Conservation (phyloP, 257 asterid genomes). For the Solanum pennellii region DNA sequence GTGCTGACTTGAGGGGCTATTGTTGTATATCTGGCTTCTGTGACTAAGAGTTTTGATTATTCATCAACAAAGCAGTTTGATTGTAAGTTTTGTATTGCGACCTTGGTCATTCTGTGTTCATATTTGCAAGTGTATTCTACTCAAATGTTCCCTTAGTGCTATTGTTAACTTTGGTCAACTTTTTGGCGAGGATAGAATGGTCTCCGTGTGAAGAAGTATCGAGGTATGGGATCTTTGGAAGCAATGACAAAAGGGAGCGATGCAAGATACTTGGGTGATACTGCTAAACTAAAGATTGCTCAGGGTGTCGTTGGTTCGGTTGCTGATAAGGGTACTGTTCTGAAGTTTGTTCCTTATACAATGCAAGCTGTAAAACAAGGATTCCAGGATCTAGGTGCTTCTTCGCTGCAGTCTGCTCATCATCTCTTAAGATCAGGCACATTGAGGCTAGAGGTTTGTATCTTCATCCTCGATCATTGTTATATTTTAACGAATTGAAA, state of each 20-base stretch:
- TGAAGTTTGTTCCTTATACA: conserved; percentile 77
- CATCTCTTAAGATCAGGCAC: conserved; percentile 55
- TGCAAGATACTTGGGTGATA: conserved; percentile 84
- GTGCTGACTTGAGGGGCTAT: neutral
- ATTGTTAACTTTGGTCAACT: neutral
- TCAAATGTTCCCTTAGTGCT: neutral
- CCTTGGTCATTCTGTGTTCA: neutral
- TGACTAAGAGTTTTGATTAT: neutral
- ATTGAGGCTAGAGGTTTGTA: conserved; percentile 63
- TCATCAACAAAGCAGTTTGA: neutral
- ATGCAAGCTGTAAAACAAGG: conserved; percentile 93
- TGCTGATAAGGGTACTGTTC: conserved; percentile 70
- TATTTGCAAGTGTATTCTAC: neutral
- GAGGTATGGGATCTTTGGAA: conserved; percentile 96
- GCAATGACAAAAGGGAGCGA: conserved; percentile 94
- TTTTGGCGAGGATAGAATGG: conserved; percentile 24
- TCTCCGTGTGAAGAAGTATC: conserved; percentile 51
- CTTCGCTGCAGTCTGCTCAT: conserved; percentile 79
- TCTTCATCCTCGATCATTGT: neutral
- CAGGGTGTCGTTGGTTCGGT: conserved; percentile 95
- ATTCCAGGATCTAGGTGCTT: conserved; percentile 92
- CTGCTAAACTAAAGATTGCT: conserved; percentile 74
- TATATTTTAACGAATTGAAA: neutral
- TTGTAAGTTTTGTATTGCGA: neutral
- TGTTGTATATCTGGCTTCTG: neutral